Evolutionary conservation across 2,329 filamentous ascomycete species (phyloP).

Genomic region (Trichophaea hybrida): DNA sequence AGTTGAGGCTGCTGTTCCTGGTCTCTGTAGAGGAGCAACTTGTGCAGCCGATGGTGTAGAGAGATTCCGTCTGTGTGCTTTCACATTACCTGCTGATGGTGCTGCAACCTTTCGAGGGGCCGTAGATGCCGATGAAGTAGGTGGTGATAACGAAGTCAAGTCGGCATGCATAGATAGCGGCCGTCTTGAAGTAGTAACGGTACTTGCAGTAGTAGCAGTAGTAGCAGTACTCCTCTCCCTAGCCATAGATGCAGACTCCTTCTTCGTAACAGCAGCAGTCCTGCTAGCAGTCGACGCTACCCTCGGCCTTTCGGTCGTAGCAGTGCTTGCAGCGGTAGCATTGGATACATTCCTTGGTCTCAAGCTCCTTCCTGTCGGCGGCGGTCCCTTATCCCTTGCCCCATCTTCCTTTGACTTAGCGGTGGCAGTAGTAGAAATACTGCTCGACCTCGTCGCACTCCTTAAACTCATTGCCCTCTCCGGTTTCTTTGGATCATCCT

Average conservation of each 20-base stretch:
- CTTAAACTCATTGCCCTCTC: background rate
- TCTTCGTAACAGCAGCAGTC: background rate
- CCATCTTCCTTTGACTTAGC: background rate
- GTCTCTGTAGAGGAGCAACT: background rate
- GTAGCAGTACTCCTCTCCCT: background rate
- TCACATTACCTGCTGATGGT: background rate
- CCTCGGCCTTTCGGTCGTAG: background rate
- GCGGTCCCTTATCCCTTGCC: background rate
- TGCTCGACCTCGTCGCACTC: background rate
- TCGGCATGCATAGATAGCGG: background rate
- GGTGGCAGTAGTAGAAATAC: background rate
- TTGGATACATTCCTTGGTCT: background rate
- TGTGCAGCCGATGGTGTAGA: background rate
- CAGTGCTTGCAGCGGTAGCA: background rate
- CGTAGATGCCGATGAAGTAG: background rate
- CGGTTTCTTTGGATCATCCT: background rate
- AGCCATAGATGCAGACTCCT: too few relatives aligned
- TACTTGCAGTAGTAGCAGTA: background rate
- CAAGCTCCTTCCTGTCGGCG: background rate
- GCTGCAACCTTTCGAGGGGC: background rate
- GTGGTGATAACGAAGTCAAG: background rate
- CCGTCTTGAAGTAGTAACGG: background rate
- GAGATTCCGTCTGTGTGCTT: background rate
- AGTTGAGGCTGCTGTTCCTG: background rate
- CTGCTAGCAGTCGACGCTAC: background rate